phyloP scores from a whole-genome alignment of 2,329 filamentous ascomycete genomes.

The Alternaria triticina region DNA sequence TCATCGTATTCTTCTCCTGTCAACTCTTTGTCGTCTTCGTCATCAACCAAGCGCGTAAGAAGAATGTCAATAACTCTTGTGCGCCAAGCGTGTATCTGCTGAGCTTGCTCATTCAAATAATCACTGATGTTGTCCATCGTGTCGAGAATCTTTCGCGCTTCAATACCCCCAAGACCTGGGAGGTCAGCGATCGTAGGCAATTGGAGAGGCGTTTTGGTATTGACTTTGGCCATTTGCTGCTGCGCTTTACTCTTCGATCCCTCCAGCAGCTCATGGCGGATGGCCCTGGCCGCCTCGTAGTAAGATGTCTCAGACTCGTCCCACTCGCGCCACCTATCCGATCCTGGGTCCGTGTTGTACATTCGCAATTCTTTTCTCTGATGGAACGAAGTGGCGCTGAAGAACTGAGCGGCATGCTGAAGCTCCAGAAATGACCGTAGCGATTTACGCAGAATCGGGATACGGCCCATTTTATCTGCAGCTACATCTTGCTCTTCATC shows the following conservation, averaged over 20 bases:
- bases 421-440: conserved; percentile 78
- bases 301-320: conserved; percentile 73
- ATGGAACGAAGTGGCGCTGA: conserved; percentile 81
- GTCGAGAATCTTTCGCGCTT: conserved; percentile 71
- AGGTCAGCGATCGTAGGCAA: conserved; percentile 59
- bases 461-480: conserved; percentile 51
- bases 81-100: conserved; percentile 76
- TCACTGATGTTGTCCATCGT: conserved; percentile 69
- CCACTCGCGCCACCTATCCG: conserved; percentile 68
- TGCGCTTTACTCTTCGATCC: conserved; percentile 65
- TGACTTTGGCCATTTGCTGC: conserved; percentile 66
- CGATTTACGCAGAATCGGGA: conserved; percentile 67
- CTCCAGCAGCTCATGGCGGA: conserved; percentile 78
- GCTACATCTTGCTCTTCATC: conserved; percentile 47
- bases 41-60: conserved; percentile 77
- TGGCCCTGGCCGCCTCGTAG: conserved; percentile 78
- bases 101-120: conserved; percentile 74
- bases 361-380: conserved; percentile 74
- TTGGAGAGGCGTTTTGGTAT: conserved; percentile 24
- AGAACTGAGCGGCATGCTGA: conserved; percentile 83
- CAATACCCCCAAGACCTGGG: conserved; percentile 69
- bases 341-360: conserved; percentile 67
- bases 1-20: conserved; percentile 91
- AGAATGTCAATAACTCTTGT: conserved; percentile 74
- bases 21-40: conserved; percentile 73